phyloP scores from a whole-genome alignment of 768 basidiomycete species.

The Auriscalpium orientale region DNA sequence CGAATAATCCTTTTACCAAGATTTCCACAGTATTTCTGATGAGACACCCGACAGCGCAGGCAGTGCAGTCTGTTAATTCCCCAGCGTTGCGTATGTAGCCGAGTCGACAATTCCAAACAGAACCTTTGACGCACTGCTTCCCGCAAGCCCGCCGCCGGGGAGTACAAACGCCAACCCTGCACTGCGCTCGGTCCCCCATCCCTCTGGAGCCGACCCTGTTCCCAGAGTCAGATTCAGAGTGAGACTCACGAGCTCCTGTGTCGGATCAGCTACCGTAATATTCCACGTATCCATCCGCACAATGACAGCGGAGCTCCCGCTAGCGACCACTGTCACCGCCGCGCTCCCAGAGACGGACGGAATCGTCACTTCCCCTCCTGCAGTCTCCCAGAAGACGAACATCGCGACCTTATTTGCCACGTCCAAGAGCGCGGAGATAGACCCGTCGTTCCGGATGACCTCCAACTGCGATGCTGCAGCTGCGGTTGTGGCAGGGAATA shows the following conservation, averaged over 20 bases:
- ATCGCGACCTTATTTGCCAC: constrained; percentile 32
- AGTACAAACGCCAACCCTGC: constrained; percentile 32
- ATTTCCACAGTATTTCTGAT: no score
- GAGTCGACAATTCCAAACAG: neutral
- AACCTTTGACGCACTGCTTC: constrained; percentile 34
- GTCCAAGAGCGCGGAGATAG: constrained; percentile 45
- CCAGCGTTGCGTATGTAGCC: no score
- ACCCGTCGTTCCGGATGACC: constrained; percentile 37
- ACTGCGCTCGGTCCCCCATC: constrained; percentile 13
- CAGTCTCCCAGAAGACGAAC: constrained; percentile 47
- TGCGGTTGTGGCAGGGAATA: constrained; percentile 40
- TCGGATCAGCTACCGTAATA: constrained; percentile 56
- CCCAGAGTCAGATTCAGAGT: constrained; percentile 30
- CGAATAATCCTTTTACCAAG: no score
- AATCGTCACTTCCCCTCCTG: constrained; percentile 37
- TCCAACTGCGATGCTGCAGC: constrained; percentile 22
- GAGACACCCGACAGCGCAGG: no score
- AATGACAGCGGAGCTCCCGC: constrained; percentile 38
- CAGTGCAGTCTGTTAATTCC: no score
- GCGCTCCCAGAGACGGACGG: constrained; percentile 18
- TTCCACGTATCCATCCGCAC: constrained; percentile 32
- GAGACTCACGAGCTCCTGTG: constrained; percentile 36
- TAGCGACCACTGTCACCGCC: constrained; percentile 27
- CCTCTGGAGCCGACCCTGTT: constrained; percentile 10
- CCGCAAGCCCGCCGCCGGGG: constrained; percentile 38